Base-by-base conservation (phyloP, 1,284 basidiomycete genomes). In the Wallemia mellicola region DNA sequence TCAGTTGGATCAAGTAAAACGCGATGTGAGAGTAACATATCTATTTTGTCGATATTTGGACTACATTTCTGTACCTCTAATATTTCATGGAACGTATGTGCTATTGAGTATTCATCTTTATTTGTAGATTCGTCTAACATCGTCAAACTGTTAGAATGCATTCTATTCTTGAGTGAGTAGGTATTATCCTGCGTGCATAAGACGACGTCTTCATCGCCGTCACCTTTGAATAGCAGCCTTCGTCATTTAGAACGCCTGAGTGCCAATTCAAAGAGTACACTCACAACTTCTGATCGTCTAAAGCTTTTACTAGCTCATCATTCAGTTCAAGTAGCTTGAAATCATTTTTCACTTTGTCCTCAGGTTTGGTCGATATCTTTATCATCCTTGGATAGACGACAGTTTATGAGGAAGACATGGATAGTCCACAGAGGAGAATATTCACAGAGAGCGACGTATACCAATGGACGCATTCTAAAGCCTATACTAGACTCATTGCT, bases 201-300 rank as follows among this genome's bases (percentile, higher is more conserved):
- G 0, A 92, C 86, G 0, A 88, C 88, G 65, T 91, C 83, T 65
- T 92, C 87, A 22, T 76, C 76, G 1, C 77, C 69, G 54, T 79
- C 73, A 0, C 89, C 89, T 67, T 87, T 88, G 70, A 95, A 82
- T 9, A 75, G 75, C 48, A 87, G 68, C 48, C 83, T 85, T n/a
- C n/a, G n/a, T n/a, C n/a, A n/a, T n/a, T n/a, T n/a, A n/a, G n/a
- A n/a, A n/a, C n/a, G n/a, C n/a, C n/a, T n/a, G n/a, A n/a, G n/a
- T n/a, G n/a, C n/a, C n/a, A n/a, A n/a, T n/a, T n/a, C n/a, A n/a
- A n/a, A n/a, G n/a, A n/a, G n/a, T n/a, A 60, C n/a, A 54, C 38
- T 7, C 38, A 48, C 38, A 15, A 3, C 22, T 22, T 3, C 5
- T 48, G 14, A 5, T 22, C 19, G 14, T 48, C 38, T 48, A 48